Evolutionary conservation across 1,284 basidiomycete genomes (phyloP).

Genomic region (Puccinia coronata): DNA sequence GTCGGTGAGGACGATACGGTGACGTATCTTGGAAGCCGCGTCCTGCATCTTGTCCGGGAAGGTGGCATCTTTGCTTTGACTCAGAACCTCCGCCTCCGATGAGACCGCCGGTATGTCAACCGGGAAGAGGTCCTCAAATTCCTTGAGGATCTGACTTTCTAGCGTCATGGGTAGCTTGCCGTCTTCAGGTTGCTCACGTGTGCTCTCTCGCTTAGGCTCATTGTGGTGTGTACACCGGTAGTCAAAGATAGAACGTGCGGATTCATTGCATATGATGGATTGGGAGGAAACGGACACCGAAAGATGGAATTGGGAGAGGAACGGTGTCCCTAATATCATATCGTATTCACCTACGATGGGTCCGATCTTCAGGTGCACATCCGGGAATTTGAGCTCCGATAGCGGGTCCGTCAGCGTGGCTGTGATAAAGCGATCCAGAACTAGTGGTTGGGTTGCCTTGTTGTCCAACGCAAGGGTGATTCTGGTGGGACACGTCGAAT

Average conservation of each 20-base stretch:
- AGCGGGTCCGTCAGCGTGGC: neutral
- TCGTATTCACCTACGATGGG: neutral
- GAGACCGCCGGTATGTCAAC: neutral
- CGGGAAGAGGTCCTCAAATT: neutral
- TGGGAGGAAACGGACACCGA: neutral
- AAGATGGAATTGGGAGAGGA: neutral
- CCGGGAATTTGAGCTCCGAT: neutral
- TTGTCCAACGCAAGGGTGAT: neutral
- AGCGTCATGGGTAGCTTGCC: too few species aligned
- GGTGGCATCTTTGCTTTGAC: neutral
- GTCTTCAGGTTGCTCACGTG: too few species aligned
- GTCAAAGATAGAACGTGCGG: neutral
- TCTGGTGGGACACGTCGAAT: neutral
- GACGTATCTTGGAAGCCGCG: too few species aligned
- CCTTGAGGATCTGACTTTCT: neutral
- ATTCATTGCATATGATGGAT: neutral
- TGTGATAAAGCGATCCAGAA: neutral
- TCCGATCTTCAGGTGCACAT: neutral
- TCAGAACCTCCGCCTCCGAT: neutral
- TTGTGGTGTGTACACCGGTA: neutral
- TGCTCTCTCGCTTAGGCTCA: too few species aligned
- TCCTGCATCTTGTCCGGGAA: too few species aligned
- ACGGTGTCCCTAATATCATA: slow-evolving; percentile 3
- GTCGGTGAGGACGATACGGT: too few species aligned
- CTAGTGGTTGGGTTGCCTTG: neutral